Percentiles rank a stretch among this genome's conserved stretches.
Conservation (phyloP, 345 rosid species). For the Brassica juncea region DNA sequence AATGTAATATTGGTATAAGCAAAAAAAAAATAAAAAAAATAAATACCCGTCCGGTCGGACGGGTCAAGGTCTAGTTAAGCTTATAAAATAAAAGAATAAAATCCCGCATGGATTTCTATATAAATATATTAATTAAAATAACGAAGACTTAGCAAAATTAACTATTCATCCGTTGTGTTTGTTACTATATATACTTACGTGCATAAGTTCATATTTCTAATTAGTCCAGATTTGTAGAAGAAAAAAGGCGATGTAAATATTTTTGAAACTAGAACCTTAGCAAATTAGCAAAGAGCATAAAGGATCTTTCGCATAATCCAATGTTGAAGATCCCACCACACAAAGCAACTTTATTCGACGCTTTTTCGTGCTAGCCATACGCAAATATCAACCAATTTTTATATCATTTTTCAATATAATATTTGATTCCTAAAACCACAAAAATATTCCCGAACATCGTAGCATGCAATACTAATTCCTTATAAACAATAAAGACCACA, state of each 20-base stretch:
- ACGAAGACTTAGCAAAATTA: neutral
- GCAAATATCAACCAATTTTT: neutral
- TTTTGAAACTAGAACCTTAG: neutral
- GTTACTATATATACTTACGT: neutral
- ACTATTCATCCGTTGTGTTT: neutral
- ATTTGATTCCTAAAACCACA: slow-evolving; percentile 8
- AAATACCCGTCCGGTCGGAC: too few relatives aligned
- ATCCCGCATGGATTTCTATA: neutral
- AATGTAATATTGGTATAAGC: too few relatives aligned
- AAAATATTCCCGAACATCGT: slow-evolving; percentile 22
- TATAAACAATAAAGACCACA: slow-evolving; percentile 11
- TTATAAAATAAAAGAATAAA: neutral
- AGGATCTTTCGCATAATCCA: slow-evolving; percentile 33
- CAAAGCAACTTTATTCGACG: slow-evolving; percentile 28
- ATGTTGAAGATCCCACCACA: slow-evolving; percentile 45
- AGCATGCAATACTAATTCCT: slow-evolving; percentile 7
- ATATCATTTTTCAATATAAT: slow-evolving; percentile 1
- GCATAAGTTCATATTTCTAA: neutral
- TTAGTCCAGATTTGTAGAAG: too few relatives aligned
- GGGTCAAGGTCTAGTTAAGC: too few relatives aligned
- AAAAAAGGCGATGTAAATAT: neutral
- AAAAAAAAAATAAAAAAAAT: too few relatives aligned
- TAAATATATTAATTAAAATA: neutral
- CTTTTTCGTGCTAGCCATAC: slow-evolving; percentile 28
- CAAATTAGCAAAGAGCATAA: neutral